Percentiles rank a stretch among this genome's conserved stretches.
Conservation (phyloP, 2,329 filamentous ascomycete species). For the Aspergillus bombycis region DNA sequence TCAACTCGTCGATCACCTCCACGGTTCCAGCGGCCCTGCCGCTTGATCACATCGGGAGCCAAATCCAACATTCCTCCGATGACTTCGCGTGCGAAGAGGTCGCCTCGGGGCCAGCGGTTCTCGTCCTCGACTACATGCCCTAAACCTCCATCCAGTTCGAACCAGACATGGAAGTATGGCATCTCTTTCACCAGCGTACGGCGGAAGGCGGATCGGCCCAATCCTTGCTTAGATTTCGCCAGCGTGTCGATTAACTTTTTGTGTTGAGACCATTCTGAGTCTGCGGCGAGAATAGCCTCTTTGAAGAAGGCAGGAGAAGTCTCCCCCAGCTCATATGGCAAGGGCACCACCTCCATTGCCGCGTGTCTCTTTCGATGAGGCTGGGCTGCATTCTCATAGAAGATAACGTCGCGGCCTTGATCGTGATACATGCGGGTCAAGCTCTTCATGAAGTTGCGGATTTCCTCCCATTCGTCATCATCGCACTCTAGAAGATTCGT, state of each 20-base stretch:
- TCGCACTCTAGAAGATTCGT: slow-evolving; percentile 95
- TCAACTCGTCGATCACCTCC: slow-evolving; percentile 69
- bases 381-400: slow-evolving; percentile 93
- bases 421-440: slow-evolving; percentile 93
- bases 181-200: slow-evolving; percentile 86
- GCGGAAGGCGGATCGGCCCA: slow-evolving; percentile 82
- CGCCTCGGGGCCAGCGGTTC: slow-evolving; percentile 82
- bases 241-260: slow-evolving; percentile 90
- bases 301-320: slow-evolving; percentile 93
- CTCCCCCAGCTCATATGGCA: slow-evolving; percentile 88
- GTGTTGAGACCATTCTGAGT: slow-evolving; percentile 96
- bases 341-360: slow-evolving; percentile 80
- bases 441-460: slow-evolving; percentile 98
- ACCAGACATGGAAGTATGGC: slow-evolving; percentile 99
- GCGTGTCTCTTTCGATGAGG: slow-evolving; percentile 81
- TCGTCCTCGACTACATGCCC: slow-evolving; percentile 91
- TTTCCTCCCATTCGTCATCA: slow-evolving; percentile 98
- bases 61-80: slow-evolving; percentile 89
- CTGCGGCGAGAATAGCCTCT: slow-evolving; percentile 84
- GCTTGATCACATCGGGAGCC: slow-evolving; percentile 81
- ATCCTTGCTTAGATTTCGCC: slow-evolving; percentile 58
- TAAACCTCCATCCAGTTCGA: slow-evolving; percentile 85
- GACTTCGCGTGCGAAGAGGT: slow-evolving; percentile 89
- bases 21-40: slow-evolving; percentile 81
- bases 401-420: slow-evolving; percentile 87